Conservation (phyloP, 805 yeast species). For the Yarrowia sp. region DNA sequence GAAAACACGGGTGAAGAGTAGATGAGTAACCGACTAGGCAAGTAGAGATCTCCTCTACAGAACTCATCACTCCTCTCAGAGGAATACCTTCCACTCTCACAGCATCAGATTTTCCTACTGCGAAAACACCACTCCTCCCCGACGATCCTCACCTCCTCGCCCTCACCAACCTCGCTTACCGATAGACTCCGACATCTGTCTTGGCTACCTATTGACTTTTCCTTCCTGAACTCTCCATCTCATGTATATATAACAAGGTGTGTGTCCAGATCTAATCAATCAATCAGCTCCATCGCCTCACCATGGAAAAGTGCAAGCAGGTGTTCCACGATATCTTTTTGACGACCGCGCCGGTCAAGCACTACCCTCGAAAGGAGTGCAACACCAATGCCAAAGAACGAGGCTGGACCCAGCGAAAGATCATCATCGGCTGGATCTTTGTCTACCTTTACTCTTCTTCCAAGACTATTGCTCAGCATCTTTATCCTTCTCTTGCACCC, state of each 20-base stretch:
- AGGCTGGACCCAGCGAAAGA: slow-evolving; percentile 21
- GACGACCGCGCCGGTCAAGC: slow-evolving; percentile 3
- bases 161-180: neutral
- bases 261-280: slow-evolving; percentile 4
- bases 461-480: slow-evolving; percentile 27
- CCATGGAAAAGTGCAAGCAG: slow-evolving; percentile 16
- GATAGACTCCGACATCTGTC: slow-evolving; percentile 3
- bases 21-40: too few relatives aligned
- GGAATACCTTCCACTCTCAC: too few relatives aligned
- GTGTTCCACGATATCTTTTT: neutral
- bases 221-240: neutral
- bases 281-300: neutral
- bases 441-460: slow-evolving; percentile 20
- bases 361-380: slow-evolving; percentile 16
- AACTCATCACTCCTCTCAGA: too few relatives aligned
- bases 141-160: too few relatives aligned
- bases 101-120: too few relatives aligned
- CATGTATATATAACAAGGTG: neutral
- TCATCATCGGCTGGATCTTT: slow-evolving; percentile 33
- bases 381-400: slow-evolving; percentile 34
- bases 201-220: neutral
- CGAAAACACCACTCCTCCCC: too few relatives aligned
- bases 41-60: too few relatives aligned
- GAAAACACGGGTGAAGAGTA: too few relatives aligned
- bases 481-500: slow-evolving; percentile 17